Base-by-base conservation (phyloP, 495 filamentous ascomycete genomes). In the Aspergillus incahuasiensis region DNA sequence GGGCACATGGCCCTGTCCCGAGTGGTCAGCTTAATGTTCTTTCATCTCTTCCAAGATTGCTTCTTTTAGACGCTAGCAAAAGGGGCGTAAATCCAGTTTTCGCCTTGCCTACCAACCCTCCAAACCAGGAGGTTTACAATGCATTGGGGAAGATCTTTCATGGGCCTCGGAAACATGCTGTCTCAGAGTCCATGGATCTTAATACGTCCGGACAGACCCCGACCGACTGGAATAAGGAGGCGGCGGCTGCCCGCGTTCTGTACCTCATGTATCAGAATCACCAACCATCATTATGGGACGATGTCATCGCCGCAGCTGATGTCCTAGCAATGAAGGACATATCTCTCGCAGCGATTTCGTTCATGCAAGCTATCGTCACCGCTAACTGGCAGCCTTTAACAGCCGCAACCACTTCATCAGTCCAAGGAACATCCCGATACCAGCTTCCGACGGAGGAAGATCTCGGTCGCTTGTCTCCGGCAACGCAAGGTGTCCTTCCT, bases 271-370 rank as follows among this genome's bases (percentile, higher is more conserved):
- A 86, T 59, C 61, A 79, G 15, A 77, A 79, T 39, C 48, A 76
- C 20, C 63, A 79, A 47, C 68, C 77, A 0, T 63, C 55, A 18
- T 72, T 87, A 59, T 87, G 80, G 77, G 59, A 65, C 8, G 62
- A 79, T 45, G 59, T 86, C 40, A 71, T 82, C 32, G 65, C 65
- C 11, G 72, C 79, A 15, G 81, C 83, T 11, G 82, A 85, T 30
- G 75, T 79, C 20, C 57, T 86, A 7, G 83, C 78, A 1, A 75
- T 86, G 68, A 78, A 76, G 56, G 83, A 86, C 22, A 65, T 73
- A 12, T 83, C 83, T 0, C 59, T 86, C 12, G 71, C 83, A 24
- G 79, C 84, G 0, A 72, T 85, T 16, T 67, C 66, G 3, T 70
- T 85, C 24, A 78, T 86, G 53, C 62, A 67, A 18, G 69, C 77